These are phyloP conservation scores for Fomes fomentarius DNA, from an alignment of 1,284 basidiomycete species.

Conservation along the genomic window DNA sequence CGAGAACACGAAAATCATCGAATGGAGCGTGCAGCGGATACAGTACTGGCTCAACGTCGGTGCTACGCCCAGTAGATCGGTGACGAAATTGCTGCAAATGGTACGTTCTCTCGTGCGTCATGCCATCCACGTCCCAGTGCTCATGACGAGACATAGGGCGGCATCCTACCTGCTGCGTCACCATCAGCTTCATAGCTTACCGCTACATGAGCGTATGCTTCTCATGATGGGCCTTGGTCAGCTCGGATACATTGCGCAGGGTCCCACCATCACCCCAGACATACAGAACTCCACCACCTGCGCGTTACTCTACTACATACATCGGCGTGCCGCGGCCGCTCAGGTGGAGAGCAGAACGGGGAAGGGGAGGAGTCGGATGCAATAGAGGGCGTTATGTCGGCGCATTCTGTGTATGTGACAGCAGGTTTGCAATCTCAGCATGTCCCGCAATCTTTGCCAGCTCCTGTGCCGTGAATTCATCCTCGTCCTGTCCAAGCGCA, in stretches of 20 bases:
- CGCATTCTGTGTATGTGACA: slow-evolving; percentile 33
- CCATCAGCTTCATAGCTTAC: background rate
- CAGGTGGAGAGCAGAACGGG: background rate
- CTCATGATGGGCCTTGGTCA: background rate
- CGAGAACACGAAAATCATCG: slow-evolving; percentile 70
- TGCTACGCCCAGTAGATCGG: slow-evolving; percentile 81
- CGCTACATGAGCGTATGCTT: slow-evolving; percentile 1
- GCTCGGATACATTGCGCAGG: background rate
- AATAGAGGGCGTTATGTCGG: slow-evolving; percentile 2
- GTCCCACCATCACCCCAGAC: background rate
- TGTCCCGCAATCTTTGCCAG: slow-evolving; percentile 72
- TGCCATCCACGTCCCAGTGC: background rate
- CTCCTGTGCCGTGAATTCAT: slow-evolving; percentile 67
- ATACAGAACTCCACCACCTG: background rate
- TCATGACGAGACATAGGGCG: slow-evolving; percentile 41
- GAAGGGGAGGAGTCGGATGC: background rate
- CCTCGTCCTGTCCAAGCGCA: slow-evolving; percentile 59
- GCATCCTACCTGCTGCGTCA: slow-evolving; percentile 15
- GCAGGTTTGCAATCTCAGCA: slow-evolving; percentile 55
- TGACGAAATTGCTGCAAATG: slow-evolving; percentile 78
- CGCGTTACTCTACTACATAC: background rate
- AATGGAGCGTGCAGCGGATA: slow-evolving; percentile 92
- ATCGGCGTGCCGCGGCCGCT: background rate
- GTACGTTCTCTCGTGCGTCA: slow-evolving; percentile 51
- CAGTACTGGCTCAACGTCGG: slow-evolving; percentile 88